A percentile compares a stretch with the other conserved stretches of the same genome.
Evolutionary conservation across 345 rosid species (phyloP).

Genomic region (Salix brachista): DNA sequence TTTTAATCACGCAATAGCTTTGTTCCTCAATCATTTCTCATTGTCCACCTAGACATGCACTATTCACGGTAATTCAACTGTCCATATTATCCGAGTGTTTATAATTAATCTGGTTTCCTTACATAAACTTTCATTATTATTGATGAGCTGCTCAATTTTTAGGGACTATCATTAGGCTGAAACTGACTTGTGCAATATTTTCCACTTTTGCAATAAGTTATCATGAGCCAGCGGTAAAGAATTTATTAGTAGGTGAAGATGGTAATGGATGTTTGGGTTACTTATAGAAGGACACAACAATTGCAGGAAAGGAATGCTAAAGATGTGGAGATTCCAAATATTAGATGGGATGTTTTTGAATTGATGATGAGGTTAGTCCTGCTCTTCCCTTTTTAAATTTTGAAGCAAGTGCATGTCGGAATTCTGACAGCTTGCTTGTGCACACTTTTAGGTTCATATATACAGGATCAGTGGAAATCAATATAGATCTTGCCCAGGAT

Average conservation of each 20-base stretch:
- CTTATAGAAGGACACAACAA: not conserved
- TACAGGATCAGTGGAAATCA: conserved; percentile 55
- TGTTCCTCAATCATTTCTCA: not conserved
- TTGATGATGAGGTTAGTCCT: conserved; percentile 61
- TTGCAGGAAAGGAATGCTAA: conserved; percentile 63
- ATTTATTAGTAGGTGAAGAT: not conserved
- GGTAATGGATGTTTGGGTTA: not conserved
- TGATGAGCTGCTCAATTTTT: not conserved
- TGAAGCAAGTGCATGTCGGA: not conserved
- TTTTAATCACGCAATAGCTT: not conserved
- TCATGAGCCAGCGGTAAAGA: not conserved
- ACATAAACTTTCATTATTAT: not conserved
- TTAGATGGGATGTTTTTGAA: conserved; percentile 70
- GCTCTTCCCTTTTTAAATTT: not conserved
- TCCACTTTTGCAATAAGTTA: not conserved
- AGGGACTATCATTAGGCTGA: not conserved
- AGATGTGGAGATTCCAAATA: conserved; percentile 75
- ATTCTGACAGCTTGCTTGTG: conserved; percentile 10
- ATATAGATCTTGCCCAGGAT: conserved; percentile 51
- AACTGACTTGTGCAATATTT: not conserved
- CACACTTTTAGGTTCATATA: conserved; percentile 53
- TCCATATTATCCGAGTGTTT: not conserved
- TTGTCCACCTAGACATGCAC: not conserved
- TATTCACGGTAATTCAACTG: not conserved
- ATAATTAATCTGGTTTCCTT: not conserved